Evolutionary conservation across 139 green algal genomes (phyloP), one percentile per base, ranked within the genome.

Genomic region (Chlorella sp.): DNA sequence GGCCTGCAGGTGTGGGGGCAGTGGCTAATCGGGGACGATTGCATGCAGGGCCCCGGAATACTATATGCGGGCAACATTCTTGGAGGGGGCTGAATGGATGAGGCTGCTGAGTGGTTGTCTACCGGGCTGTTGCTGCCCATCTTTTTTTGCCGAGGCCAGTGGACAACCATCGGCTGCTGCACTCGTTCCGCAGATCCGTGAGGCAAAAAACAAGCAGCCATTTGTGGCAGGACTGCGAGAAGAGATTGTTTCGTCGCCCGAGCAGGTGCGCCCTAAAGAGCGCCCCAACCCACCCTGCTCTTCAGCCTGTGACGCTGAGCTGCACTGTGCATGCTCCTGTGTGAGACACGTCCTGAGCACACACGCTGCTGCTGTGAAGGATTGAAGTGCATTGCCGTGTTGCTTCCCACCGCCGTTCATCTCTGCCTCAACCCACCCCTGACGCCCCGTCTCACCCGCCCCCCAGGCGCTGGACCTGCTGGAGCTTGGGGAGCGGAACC

Each of bases 181-280:
- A 20, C n/a, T 8, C 9, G 13, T 26, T n/a, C 43, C 19, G 32
- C 32, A 44, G 32, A 43, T 11, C 26, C 22, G 65, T 11, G 93
- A 97, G 87, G 92, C 65, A 85, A 92, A 91, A 82, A 92, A 97
- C 82, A 90, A 73, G 17, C 96, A 93, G 9, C 84, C 97, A 2
- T 96, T 95, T 68, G 97, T 99, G 34, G 94, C 89, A 40, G 96
- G 97, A 6, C 88, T 99, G 90, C 89, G 90, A 0, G 97, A 99
- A 88, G 94, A 98, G 65, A 96, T 98, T 77, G 95, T 99, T 6
- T 92, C 89, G 30, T 91, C 86, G 41, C 86, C 92, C 5, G 92
- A 96, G 68, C 76, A 95, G 80, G 96, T 98, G 41, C 17, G 69
- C 17, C 19, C 64, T n/a, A 17, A 5, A 17, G 69, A 0, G 6